These are phyloP conservation scores for Globisporangium barbulae DNA, from an alignment of 352 stramenopile species.

Conservation along the genomic window DNA sequence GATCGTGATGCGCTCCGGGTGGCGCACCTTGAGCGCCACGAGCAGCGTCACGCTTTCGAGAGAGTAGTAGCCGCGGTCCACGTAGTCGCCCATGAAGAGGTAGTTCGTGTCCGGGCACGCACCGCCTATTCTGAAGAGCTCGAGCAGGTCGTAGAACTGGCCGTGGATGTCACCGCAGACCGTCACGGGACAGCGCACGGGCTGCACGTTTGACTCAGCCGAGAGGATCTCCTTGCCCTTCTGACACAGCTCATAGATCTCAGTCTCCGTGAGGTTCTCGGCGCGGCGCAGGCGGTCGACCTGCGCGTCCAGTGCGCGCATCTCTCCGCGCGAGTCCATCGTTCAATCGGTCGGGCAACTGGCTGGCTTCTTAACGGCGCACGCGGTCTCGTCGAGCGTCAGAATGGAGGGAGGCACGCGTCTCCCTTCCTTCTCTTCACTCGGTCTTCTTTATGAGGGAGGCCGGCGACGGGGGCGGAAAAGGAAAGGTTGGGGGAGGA, in stretches of 20 bases:
- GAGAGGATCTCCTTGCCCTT: slow-evolving; percentile 88
- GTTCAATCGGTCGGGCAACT: background rate
- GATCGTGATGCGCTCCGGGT: slow-evolving; percentile 86
- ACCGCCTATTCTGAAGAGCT: slow-evolving; percentile 89
- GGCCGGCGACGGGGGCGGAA: background rate
- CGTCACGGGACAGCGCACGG: slow-evolving; percentile 81
- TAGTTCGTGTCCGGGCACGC: slow-evolving; percentile 88
- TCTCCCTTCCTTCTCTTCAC: background rate
- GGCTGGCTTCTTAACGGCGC: background rate
- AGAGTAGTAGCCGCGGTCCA: slow-evolving; percentile 88
- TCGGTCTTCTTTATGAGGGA: slow-evolving; percentile 2
- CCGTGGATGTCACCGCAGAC: slow-evolving; percentile 89
- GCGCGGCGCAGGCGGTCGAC: slow-evolving; percentile 77
- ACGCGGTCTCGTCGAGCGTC: background rate
- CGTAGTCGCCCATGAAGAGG: slow-evolving; percentile 90
- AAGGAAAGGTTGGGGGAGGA: slow-evolving; percentile 2
- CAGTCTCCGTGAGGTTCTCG: slow-evolving; percentile 87
- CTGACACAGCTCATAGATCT: slow-evolving; percentile 88
- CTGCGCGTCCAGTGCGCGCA: slow-evolving; percentile 86
- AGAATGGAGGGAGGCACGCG: background rate
- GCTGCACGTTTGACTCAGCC: slow-evolving; percentile 84
- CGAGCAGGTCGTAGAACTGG: slow-evolving; percentile 88
- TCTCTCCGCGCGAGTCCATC: slow-evolving; percentile 77
- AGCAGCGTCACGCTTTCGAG: slow-evolving; percentile 83
- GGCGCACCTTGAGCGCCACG: slow-evolving; percentile 81